Conservation (phyloP, 306 rosid species). For the Erythrophleum fordii region DNA sequence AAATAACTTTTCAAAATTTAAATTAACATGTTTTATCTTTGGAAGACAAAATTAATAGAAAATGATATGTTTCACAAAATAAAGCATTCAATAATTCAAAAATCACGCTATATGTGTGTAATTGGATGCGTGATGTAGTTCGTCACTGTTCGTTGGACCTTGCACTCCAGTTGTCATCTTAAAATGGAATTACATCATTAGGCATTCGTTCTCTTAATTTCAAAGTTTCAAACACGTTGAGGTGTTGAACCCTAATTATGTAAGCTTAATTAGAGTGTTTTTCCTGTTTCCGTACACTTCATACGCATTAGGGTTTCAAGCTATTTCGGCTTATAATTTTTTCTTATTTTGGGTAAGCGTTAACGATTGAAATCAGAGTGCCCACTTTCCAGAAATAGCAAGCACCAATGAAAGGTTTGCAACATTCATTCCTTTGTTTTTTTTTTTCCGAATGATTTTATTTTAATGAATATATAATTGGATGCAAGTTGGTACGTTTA, state of each 20-base stretch:
- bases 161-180: no score
- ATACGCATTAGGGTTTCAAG: background rate
- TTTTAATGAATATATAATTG: slow-evolving; percentile 8
- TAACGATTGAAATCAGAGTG: background rate
- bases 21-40: no score
- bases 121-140: no score
- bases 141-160: no score
- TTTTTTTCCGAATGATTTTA: background rate
- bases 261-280: background rate
- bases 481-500: slow-evolving; percentile 31
- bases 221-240: background rate
- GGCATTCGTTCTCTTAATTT: background rate
- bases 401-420: background rate
- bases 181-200: no score
- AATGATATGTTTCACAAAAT: no score
- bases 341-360: background rate
- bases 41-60: no score
- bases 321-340: no score
- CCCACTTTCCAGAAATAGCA: slow-evolving; percentile 6
- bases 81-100: no score
- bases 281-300: background rate
- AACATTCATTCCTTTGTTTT: background rate
- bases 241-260: background rate
- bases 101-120: no score
- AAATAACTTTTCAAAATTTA: no score